These are phyloP conservation scores for Lactarius trivialis DNA, from an alignment of 768 basidiomycete species.

Conservation along the genomic window DNA sequence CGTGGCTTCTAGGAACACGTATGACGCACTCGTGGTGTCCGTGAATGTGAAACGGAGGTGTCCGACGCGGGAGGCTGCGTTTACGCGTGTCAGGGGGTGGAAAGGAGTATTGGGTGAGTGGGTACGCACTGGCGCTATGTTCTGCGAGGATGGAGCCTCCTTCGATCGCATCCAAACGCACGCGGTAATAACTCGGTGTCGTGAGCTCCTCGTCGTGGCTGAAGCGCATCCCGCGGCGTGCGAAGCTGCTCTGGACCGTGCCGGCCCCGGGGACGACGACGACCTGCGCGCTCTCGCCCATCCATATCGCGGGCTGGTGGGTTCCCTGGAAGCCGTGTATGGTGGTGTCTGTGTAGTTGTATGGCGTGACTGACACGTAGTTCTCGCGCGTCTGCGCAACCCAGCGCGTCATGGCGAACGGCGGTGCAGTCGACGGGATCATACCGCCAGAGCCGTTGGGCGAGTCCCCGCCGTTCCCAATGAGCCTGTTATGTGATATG, in stretches of 20 bases:
- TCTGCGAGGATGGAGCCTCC: constrained; percentile 50
- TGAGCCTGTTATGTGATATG: constrained; percentile 43
- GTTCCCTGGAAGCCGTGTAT: constrained; percentile 78
- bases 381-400: constrained; percentile 73
- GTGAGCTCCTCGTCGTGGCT: constrained; percentile 47
- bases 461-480: constrained; percentile 66
- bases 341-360: constrained; percentile 51
- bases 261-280: constrained; percentile 54
- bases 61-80: constrained; percentile 64
- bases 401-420: constrained; percentile 85
- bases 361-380: constrained; percentile 67
- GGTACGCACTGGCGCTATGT: constrained; percentile 58
- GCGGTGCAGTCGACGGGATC: constrained; percentile 72
- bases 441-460: constrained; percentile 71
- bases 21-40: constrained; percentile 40
- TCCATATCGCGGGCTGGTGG: constrained; percentile 84
- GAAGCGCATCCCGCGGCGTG: constrained; percentile 51
- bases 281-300: constrained; percentile 71
- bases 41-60: constrained; percentile 67
- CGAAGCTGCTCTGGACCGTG: constrained; percentile 46
- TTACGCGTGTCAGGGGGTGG: not conserved
- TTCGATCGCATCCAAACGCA: constrained; percentile 46
- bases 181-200: constrained; percentile 51
- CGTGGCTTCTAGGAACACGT: constrained; percentile 61
- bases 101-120: too few relatives aligned